Evolutionary conservation across 2,329 filamentous ascomycete species (phyloP).

Genomic region (Neophaeococcomyces aloes): DNA sequence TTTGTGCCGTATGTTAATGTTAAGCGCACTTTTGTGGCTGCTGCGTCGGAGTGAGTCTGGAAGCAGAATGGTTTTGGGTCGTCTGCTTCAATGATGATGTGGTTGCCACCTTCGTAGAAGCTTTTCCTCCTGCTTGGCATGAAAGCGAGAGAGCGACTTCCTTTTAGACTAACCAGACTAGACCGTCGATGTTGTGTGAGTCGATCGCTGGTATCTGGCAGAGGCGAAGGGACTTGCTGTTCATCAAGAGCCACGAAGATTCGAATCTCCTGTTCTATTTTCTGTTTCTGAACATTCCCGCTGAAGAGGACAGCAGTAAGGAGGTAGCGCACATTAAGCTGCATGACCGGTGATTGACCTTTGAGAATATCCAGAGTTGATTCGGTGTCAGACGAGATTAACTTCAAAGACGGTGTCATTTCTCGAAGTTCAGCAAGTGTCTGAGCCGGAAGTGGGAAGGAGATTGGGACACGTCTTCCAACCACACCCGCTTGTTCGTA

Average conservation of each 20-base stretch:
- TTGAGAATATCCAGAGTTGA: conserved; percentile 3
- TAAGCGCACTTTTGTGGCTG: conserved; percentile 7
- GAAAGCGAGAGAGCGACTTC: background rate
- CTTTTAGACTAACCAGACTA: conserved; percentile 1
- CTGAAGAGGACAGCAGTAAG: background rate
- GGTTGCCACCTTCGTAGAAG: conserved; percentile 1
- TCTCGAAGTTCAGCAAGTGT: conserved; percentile 4
- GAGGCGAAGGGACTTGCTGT: conserved; percentile 2
- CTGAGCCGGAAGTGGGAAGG: conserved; percentile 3
- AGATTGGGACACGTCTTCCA: conserved; percentile 5
- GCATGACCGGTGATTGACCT: conserved; percentile 1
- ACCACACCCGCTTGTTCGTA: conserved; percentile 1
- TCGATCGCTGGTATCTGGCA: conserved; percentile 4
- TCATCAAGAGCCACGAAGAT: conserved; percentile 4
- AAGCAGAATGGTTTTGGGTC: conserved; percentile 7
- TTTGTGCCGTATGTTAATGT: conserved; percentile 1
- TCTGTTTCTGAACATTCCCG: conserved; percentile 4
- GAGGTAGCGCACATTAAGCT: conserved; percentile 2
- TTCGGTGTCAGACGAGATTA: conserved; percentile 8
- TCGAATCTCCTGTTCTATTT: conserved; percentile 7
- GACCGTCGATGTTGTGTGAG: conserved; percentile 4
- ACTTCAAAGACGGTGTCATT: conserved; percentile 5
- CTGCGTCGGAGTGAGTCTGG: conserved; percentile 4
- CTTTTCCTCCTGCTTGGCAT: conserved; percentile 4
- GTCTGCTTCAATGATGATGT: conserved; percentile 7